phyloP scores from a whole-genome alignment of 2,329 filamentous ascomycete genomes.

The Scedosporium boydii region DNA sequence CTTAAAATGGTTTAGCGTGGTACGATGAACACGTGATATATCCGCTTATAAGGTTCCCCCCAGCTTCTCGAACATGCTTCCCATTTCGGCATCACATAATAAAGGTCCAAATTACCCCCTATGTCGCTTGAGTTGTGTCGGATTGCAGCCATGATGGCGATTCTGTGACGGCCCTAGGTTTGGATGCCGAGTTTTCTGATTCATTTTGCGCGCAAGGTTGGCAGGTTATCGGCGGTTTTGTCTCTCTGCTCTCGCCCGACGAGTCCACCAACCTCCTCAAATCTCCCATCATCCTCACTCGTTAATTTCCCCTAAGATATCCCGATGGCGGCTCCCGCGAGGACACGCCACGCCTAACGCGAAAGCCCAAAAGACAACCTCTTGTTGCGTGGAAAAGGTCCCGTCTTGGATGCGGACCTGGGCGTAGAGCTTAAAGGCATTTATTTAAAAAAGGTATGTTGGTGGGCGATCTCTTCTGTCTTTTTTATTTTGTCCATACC shows the following conservation, averaged over 20 bases:
- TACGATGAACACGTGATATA: neutral
- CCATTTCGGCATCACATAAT: constrained; percentile 4
- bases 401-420: neutral
- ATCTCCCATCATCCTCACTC: neutral
- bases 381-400: neutral
- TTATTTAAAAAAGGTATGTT: constrained; percentile 3
- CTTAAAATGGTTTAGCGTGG: neutral
- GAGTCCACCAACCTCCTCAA: neutral
- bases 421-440: neutral
- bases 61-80: constrained; percentile 6
- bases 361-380: neutral
- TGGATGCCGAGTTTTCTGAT: neutral
- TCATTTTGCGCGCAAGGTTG: neutral
- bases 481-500: neutral
- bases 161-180: constrained; percentile 1
- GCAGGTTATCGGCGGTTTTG: neutral
- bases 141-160: neutral
- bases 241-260: neutral
- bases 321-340: constrained; percentile 5
- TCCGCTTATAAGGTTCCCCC: neutral
- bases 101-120: constrained; percentile 4
- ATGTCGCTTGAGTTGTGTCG: neutral
- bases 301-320: constrained; percentile 4
- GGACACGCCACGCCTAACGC: constrained; percentile 5
- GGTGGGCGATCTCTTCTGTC: neutral